Evolutionary conservation across 169 alveolate species (phyloP).

Genomic region (Plasmodium cynomolgi): DNA sequence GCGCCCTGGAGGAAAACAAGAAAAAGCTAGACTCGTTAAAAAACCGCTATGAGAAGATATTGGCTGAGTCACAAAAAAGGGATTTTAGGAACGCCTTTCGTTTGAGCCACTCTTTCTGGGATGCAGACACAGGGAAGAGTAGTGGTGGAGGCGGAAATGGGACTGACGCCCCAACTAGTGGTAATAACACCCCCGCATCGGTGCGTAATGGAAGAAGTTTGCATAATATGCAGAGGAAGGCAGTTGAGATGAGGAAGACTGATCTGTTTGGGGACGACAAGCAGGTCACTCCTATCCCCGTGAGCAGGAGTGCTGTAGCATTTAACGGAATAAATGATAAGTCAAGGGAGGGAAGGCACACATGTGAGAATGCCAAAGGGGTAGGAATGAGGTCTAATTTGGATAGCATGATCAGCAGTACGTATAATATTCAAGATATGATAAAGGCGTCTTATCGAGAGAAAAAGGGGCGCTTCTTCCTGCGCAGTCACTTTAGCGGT

Average conservation of each 20-base stretch:
- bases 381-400: not conserved
- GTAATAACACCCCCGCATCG: not conserved
- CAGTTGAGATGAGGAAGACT: not conserved
- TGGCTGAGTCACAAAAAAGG: conserved; percentile 27
- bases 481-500: not conserved
- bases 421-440: not conserved
- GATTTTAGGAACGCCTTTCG: not conserved
- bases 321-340: not conserved
- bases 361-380: not conserved
- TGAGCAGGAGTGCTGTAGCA: not conserved
- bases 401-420: not conserved
- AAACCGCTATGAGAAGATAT: conserved; percentile 43
- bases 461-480: not conserved
- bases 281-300: not conserved
- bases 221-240: not conserved
- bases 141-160: not conserved
- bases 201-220: not conserved
- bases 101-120: not conserved
- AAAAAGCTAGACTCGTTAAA: conserved; percentile 37
- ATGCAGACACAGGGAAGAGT: not conserved
- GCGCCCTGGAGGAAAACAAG: conserved; percentile 69
- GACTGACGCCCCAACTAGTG: not conserved
- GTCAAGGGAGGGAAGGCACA: not conserved
- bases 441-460: not conserved
- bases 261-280: not conserved